Evolutionary conservation across 2,329 filamentous ascomycete genomes (phyloP).

Genomic region (Coniochaeta ligniaria): DNA sequence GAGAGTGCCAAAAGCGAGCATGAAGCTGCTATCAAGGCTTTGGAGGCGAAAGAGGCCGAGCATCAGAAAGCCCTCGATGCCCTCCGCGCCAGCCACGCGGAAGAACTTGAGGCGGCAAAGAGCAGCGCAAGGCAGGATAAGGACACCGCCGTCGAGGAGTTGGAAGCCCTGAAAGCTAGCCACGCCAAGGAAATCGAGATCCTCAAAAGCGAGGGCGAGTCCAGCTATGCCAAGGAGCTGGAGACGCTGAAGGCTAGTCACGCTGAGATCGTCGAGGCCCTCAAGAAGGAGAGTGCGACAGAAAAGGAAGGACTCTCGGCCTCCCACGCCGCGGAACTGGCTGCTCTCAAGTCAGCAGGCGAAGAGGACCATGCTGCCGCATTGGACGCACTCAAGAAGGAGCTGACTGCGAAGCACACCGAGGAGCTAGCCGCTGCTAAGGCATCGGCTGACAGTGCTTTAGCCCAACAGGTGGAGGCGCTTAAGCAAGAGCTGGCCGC

Average conservation of each 20-base stretch:
- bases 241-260: conserved; percentile 7
- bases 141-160: conserved; percentile 38
- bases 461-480: conserved; percentile 12
- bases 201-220: conserved; percentile 19
- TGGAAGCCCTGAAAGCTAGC: conserved; percentile 46
- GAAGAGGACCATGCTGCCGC: conserved; percentile 15
- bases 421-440: conserved; percentile 43
- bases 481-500: conserved; percentile 25
- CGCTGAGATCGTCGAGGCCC: conserved; percentile 24
- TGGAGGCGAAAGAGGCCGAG: conserved; percentile 43
- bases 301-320: conserved; percentile 29
- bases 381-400: conserved; percentile 17
- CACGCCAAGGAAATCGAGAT: conserved; percentile 38
- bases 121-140: conserved; percentile 41
- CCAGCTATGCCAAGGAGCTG: conserved; percentile 14
- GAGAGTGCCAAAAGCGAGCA: conserved; percentile 35
- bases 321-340: conserved; percentile 20
- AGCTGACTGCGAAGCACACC: conserved; percentile 21
- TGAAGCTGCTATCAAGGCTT: conserved; percentile 33
- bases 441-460: conserved; percentile 26
- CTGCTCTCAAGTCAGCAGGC: conserved; percentile 16
- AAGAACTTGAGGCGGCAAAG: conserved; percentile 51
- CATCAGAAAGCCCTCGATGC: conserved; percentile 48
- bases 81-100: conserved; percentile 48
- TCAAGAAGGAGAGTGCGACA: conserved; percentile 32